A percentile compares a stretch with the other conserved stretches of the same genome.
These are phyloP conservation scores for Sabuloglossum arenarium DNA, from an alignment of 495 filamentous ascomycete species.

Conservation along the genomic window DNA sequence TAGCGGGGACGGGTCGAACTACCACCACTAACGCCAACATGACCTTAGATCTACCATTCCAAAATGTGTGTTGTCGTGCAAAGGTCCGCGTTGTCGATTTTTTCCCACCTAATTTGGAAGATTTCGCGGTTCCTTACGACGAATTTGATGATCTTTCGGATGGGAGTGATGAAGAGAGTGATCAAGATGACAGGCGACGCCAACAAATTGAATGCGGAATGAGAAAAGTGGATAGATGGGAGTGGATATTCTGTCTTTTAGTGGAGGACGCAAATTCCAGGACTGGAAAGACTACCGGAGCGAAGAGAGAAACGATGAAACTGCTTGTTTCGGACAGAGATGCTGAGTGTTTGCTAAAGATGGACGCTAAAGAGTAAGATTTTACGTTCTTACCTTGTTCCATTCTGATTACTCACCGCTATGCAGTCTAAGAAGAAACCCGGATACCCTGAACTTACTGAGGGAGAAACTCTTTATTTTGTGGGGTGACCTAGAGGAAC, in stretches of 20 bases:
- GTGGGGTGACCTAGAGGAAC: conserved; percentile 75
- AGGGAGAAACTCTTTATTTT: conserved; percentile 55
- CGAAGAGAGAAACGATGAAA: conserved; percentile 27
- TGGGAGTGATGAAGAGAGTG: conserved; percentile 16
- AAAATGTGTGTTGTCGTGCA: conserved; percentile 48
- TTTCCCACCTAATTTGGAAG: conserved; percentile 44
- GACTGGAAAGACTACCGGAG: background rate
- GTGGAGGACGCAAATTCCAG: conserved; percentile 36
- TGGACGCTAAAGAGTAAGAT: conserved; percentile 48
- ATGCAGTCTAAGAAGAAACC: conserved; percentile 32
- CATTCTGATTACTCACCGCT: background rate
- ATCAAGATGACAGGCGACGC: conserved; percentile 5
- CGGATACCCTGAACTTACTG: conserved; percentile 25
- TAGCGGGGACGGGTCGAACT: conserved; percentile 14
- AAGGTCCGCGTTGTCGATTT: conserved; percentile 65
- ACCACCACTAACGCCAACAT: conserved; percentile 22
- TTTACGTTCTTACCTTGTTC: background rate
- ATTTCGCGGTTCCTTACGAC: conserved; percentile 40
- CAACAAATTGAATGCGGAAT: background rate
- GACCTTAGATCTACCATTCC: conserved; percentile 38
- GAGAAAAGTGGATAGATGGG: conserved; percentile 29
- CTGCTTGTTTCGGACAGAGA: conserved; percentile 41
- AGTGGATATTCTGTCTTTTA: conserved; percentile 59
- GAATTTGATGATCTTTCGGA: conserved; percentile 26
- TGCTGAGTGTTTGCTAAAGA: conserved; percentile 40